Evolutionary conservation across 495 filamentous ascomycete genomes (phyloP).

Genomic region (Tuber borchii): DNA sequence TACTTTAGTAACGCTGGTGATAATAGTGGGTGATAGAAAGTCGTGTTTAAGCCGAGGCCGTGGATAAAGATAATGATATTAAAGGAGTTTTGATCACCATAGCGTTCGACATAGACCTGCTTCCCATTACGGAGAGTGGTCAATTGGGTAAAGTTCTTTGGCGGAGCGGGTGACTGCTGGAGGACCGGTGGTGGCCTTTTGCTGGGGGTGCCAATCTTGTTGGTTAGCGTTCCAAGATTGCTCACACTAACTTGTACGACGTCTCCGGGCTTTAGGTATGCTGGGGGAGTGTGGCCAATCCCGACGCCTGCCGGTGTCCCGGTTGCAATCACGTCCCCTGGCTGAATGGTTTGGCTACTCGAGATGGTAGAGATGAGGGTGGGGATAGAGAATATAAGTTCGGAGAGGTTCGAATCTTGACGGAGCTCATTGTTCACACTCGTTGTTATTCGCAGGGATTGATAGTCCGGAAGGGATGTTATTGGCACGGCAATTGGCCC

Average conservation of each 20-base stretch:
- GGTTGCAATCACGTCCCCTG: slow-evolving; percentile 49
- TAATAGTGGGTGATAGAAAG: slow-evolving; percentile 47
- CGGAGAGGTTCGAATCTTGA: slow-evolving; percentile 45
- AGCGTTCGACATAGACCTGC: slow-evolving; percentile 43
- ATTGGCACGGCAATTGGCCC: slow-evolving; percentile 52
- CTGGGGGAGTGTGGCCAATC: slow-evolving; percentile 48
- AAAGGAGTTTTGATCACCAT: slow-evolving; percentile 29
- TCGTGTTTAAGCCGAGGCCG: slow-evolving; percentile 47
- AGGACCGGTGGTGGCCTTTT: slow-evolving; percentile 24
- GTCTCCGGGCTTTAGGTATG: slow-evolving; percentile 49
- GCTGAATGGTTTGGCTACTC: slow-evolving; percentile 45
- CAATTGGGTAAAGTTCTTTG: slow-evolving; percentile 40
- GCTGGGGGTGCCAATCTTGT: slow-evolving; percentile 44
- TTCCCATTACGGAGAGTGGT: slow-evolving; percentile 47
- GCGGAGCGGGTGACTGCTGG: slow-evolving; percentile 34
- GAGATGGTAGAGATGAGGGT: slow-evolving; percentile 47
- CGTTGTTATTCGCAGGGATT: slow-evolving; percentile 45
- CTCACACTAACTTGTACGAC: slow-evolving; percentile 45
- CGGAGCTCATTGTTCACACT: slow-evolving; percentile 47
- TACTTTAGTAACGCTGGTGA: slow-evolving; percentile 29
- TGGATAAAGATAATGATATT: slow-evolving; percentile 49
- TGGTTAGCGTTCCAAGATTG: slow-evolving; percentile 48
- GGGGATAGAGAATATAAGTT: slow-evolving; percentile 49
- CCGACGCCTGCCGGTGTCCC: slow-evolving; percentile 53
- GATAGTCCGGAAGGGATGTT: slow-evolving; percentile 43